Evolutionary conservation across 1,139 yeast genomes (phyloP).

Genomic region (Magnusiomyces sp.): DNA sequence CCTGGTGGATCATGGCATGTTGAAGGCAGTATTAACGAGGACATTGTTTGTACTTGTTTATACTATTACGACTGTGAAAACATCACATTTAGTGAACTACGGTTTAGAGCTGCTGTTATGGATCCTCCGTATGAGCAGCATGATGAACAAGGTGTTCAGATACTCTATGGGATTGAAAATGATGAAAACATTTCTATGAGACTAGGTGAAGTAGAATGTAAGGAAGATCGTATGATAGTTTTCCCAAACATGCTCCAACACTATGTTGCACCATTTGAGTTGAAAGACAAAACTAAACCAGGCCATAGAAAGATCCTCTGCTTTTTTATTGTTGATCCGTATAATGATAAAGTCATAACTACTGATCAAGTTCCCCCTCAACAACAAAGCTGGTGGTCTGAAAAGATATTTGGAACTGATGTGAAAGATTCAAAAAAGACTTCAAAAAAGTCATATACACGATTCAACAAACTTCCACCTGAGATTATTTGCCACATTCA

Average conservation of each 20-base stretch:
- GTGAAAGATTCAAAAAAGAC: conserved; percentile 1
- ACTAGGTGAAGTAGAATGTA: conserved; percentile 27
- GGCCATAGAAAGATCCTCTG: conserved; percentile 40
- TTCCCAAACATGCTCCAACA: conserved; percentile 40
- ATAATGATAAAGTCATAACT: conserved; percentile 29
- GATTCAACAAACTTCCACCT: conserved; percentile 11
- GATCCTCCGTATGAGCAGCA: conserved; percentile 38
- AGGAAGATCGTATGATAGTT: conserved; percentile 31
- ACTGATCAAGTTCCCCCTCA: conserved; percentile 38
- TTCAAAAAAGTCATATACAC: too few relatives aligned
- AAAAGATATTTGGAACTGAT: not conserved
- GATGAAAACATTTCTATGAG: conserved; percentile 26
- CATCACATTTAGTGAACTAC: conserved; percentile 33
- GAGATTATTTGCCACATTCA: conserved; percentile 18
- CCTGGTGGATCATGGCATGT: conserved; percentile 42
- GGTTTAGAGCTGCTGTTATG: conserved; percentile 30
- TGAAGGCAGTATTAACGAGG: conserved; percentile 40
- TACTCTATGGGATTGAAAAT: conserved; percentile 32
- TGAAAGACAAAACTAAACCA: conserved; percentile 32
- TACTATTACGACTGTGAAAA: conserved; percentile 40
- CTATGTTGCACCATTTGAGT: conserved; percentile 36
- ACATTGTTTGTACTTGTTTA: conserved; percentile 38
- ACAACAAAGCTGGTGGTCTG: conserved; percentile 34
- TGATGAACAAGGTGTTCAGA: too few relatives aligned
- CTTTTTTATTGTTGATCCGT: conserved; percentile 37